These are phyloP conservation scores for Penicillium brasilianum DNA, from an alignment of 2,329 filamentous ascomycete genomes.

Conservation along the genomic window DNA sequence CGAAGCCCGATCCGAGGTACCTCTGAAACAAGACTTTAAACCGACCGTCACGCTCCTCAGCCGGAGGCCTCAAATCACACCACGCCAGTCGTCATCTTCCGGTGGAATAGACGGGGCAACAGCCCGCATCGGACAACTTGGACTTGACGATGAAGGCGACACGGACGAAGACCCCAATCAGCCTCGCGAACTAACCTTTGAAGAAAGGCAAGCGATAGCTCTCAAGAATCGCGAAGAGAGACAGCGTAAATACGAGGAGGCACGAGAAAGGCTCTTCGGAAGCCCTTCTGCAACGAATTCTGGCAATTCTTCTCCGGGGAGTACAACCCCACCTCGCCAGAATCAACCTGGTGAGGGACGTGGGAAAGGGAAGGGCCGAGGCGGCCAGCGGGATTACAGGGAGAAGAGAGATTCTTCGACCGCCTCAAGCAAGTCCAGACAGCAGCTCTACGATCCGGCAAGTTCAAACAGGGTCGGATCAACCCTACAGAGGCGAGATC, in stretches of 20 bases:
- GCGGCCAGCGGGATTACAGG: constrained; percentile 52
- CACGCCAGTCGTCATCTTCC: constrained; percentile 55
- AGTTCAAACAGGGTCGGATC: constrained; percentile 67
- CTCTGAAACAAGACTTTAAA: constrained; percentile 75
- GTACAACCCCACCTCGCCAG: constrained; percentile 62
- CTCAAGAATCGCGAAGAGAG: constrained; percentile 85
- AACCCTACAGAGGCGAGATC: constrained; percentile 52
- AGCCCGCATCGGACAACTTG: constrained; percentile 52
- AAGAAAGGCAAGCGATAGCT: constrained; percentile 78
- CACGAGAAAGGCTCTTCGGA: constrained; percentile 84
- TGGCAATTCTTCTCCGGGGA: constrained; percentile 66
- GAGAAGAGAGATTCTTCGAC: constrained; percentile 50
- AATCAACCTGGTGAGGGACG: constrained; percentile 40
- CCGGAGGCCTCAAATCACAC: constrained; percentile 74
- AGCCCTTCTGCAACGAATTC: constrained; percentile 53
- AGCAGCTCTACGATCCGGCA: constrained; percentile 80
- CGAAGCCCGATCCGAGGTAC: constrained; percentile 66
- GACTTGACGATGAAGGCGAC: constrained; percentile 63
- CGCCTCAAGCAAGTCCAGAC: constrained; percentile 50
- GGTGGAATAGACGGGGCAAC: constrained; percentile 48
- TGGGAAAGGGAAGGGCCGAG: constrained; percentile 55
- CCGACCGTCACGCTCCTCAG: constrained; percentile 82
- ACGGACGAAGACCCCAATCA: constrained; percentile 67
- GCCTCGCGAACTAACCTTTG: constrained; percentile 68
- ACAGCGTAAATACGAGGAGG: constrained; percentile 87